Evolutionary conservation across 306 rosid species (phyloP).

Genomic region (Corylus heterophylla): DNA sequence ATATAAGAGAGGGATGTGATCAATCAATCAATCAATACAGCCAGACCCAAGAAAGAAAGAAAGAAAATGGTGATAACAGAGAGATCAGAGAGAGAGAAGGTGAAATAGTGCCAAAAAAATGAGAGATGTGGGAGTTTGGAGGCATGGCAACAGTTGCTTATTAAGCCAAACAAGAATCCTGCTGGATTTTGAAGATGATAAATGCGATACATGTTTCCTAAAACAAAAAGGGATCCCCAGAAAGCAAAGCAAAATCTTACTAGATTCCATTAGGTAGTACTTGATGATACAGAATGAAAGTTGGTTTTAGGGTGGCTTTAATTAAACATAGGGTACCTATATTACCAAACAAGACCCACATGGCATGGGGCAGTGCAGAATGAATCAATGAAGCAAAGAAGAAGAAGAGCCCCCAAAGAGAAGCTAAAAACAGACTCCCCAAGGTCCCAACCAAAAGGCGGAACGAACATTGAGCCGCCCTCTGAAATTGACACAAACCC

Average conservation of each 20-base stretch:
- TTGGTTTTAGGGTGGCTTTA: neutral
- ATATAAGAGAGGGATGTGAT: no score
- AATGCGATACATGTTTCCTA: neutral
- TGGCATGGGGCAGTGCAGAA: no score
- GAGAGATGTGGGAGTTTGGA: neutral
- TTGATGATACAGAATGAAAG: neutral
- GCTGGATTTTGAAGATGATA: neutral
- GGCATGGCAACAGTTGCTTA: neutral
- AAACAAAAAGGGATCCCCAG: conserved; percentile 4
- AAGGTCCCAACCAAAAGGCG: neutral
- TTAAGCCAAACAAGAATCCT: conserved; percentile 16
- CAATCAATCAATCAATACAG: no score
- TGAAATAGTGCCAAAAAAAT: neutral
- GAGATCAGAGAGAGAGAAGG: neutral
- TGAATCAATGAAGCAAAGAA: no score
- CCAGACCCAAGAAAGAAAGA: neutral
- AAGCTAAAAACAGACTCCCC: neutral
- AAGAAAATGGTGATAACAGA: neutral
- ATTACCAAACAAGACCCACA: neutral
- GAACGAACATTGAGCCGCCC: neutral
- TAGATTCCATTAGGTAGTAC: conserved; percentile 9
- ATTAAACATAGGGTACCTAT: neutral
- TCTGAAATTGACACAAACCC: neutral
- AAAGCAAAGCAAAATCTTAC: conserved; percentile 27
- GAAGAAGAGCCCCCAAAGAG: neutral